Evolutionary conservation across 2,329 filamentous ascomycete species (phyloP).

Genomic region (Claviceps arundinis): DNA sequence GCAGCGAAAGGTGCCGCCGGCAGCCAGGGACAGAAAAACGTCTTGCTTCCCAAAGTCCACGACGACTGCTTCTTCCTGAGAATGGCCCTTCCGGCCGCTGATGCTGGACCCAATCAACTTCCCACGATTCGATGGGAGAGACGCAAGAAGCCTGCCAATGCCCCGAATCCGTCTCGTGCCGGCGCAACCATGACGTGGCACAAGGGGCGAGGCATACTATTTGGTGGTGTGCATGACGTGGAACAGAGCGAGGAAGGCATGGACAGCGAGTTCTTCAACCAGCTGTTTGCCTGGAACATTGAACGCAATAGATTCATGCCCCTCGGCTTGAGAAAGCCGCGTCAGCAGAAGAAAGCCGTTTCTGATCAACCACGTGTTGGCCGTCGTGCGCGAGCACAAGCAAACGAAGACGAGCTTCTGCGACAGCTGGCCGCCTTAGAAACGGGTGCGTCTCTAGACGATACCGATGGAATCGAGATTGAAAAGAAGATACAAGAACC

Average conservation of each 20-base stretch:
- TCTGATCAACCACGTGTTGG: conserved; percentile 40
- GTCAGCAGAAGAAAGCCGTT: conserved; percentile 46
- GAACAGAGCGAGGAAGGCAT: conserved; percentile 89
- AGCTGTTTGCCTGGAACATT: conserved; percentile 83
- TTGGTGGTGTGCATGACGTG: conserved; percentile 89
- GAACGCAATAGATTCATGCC: conserved; percentile 93
- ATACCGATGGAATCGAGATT: conserved; percentile 34
- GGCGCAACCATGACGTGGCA: conserved; percentile 91
- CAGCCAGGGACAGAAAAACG: conserved; percentile 51
- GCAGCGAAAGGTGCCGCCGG: conserved; percentile 39
- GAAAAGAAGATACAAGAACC: conserved; percentile 38
- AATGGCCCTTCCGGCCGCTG: conserved; percentile 57
- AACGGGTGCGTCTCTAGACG: conserved; percentile 52
- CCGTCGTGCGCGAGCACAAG: conserved; percentile 64
- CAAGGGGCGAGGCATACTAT: conserved; percentile 82
- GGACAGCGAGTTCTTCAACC: conserved; percentile 94
- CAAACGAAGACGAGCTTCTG: conserved; percentile 82
- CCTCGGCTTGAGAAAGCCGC: conserved; percentile 60
- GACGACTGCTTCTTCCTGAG: conserved; percentile 91
- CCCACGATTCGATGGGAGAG: conserved; percentile 82
- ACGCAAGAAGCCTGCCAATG: conserved; percentile 81
- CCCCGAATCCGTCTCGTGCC: conserved; percentile 69
- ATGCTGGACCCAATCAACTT: conserved; percentile 49
- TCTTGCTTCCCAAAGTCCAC: conserved; percentile 77
- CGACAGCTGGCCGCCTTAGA: conserved; percentile 77